Percentiles rank a stretch among this genome's conserved stretches.
phyloP scores from a whole-genome alignment of 2,329 filamentous ascomycete species.

The Fusarium albosuccineum region DNA sequence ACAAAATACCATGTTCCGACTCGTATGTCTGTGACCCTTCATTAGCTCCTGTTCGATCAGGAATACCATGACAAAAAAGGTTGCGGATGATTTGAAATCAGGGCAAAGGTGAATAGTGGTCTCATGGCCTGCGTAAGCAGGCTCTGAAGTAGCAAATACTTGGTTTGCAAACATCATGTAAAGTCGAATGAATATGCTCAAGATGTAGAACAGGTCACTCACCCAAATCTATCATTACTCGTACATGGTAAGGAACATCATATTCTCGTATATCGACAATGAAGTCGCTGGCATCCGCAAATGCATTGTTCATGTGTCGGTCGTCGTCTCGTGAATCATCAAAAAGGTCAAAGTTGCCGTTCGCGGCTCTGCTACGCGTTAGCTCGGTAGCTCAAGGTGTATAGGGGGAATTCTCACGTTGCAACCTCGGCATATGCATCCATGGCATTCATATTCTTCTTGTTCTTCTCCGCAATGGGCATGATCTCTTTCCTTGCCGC shows the following conservation, averaged over 20 bases:
- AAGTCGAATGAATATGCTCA: not conserved
- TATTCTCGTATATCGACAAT: conserved; percentile 99
- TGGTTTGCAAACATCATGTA: conserved; percentile 90
- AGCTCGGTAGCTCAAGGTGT: conserved; percentile 14
- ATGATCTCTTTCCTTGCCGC: conserved; percentile 86
- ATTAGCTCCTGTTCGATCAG: conserved; percentile 22
- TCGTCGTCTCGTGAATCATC: conserved; percentile 87
- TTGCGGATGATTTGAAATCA: conserved; percentile 66
- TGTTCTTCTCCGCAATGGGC: conserved; percentile 96
- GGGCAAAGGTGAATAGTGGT: conserved; percentile 90
- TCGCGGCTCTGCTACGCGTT: conserved; percentile 65
- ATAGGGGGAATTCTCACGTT: conserved; percentile 66
- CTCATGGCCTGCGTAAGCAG: conserved; percentile 85
- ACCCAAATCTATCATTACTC: conserved; percentile 97
- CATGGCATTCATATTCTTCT: conserved; percentile 95
- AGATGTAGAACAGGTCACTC: conserved; percentile 25
- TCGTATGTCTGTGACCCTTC: conserved; percentile 78
- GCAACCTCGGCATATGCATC: conserved; percentile 98
- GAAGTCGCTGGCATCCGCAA: conserved; percentile 93
- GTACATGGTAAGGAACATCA: conserved; percentile 98
- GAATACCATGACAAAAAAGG: not conserved
- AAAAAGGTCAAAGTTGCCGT: conserved; percentile 93
- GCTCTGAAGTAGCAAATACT: conserved; percentile 99
- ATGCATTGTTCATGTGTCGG: conserved; percentile 78
- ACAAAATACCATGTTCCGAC: conserved; percentile 98